These are phyloP conservation scores for Zasmidium cellare DNA, from an alignment of 2,329 filamentous ascomycete species.

Conservation along the genomic window DNA sequence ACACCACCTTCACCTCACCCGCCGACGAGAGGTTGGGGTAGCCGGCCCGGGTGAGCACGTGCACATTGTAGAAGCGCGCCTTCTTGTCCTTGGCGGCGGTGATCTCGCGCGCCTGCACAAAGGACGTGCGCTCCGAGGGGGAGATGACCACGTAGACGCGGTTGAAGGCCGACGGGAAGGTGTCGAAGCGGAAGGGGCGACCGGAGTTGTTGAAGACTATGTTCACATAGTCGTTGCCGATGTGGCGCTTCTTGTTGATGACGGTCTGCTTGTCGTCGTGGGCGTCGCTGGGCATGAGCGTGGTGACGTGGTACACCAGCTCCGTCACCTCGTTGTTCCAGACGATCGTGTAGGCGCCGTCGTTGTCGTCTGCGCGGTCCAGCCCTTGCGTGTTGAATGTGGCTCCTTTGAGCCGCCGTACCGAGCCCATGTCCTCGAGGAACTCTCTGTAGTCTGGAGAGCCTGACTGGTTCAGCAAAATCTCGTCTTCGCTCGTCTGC, in stretches of 20 bases:
- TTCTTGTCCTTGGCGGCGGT: conserved; percentile 37
- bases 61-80: conserved; percentile 77
- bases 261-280: conserved; percentile 64
- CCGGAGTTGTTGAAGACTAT: conserved; percentile 98
- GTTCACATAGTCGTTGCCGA: conserved; percentile 97
- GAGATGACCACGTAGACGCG: conserved; percentile 96
- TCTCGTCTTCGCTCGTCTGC: conserved; percentile 79
- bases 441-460: conserved; percentile 88
- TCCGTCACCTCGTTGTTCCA: conserved; percentile 96
- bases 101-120: conserved; percentile 61
- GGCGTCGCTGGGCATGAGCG: conserved; percentile 91
- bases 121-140: conserved; percentile 77
- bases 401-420: conserved; percentile 77
- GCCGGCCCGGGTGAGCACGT: conserved; percentile 81
- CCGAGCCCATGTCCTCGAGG: conserved; percentile 75
- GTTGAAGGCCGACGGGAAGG: conserved; percentile 92
- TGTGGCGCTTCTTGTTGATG: conserved; percentile 81
- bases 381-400: conserved; percentile 92
- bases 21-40: conserved; percentile 92
- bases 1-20: conserved; percentile 85
- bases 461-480: conserved; percentile 81
- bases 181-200: conserved; percentile 80
- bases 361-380: conserved; percentile 72
- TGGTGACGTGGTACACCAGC: conserved; percentile 92
- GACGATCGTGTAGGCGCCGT: conserved; percentile 86